These are phyloP conservation scores for Prunus persica DNA, from an alignment of 306 rosid species.

Conservation along the genomic window DNA sequence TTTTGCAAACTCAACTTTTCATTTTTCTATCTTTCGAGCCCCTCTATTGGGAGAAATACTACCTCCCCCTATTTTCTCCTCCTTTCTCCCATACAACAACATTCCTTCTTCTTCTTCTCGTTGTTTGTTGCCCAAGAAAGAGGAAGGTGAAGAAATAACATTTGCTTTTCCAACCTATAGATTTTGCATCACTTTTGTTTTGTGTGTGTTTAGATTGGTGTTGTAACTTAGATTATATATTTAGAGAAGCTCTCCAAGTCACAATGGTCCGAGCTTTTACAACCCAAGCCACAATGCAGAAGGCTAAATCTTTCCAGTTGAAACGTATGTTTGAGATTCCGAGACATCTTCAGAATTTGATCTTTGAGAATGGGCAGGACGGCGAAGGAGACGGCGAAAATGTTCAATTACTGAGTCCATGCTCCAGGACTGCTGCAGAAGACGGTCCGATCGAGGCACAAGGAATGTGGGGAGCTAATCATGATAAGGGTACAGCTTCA, in stretches of 20 bases:
- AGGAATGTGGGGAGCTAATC: constrained; percentile 14
- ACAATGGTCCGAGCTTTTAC: constrained; percentile 68
- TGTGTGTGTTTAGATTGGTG: constrained; percentile 17
- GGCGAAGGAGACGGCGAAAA: constrained; percentile 19
- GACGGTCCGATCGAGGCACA: constrained; percentile 15
- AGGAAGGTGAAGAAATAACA: neutral
- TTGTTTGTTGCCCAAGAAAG: constrained; percentile 20
- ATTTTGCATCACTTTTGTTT: neutral
- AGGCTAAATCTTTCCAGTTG: constrained; percentile 65
- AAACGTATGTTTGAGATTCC: constrained; percentile 62
- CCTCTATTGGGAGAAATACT: constrained; percentile 26
- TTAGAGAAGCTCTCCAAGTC: constrained; percentile 8
- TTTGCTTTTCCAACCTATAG: neutral
- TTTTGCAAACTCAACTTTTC: constrained; percentile 3
- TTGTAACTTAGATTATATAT: constrained; percentile 16
- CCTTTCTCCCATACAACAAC: constrained; percentile 24
- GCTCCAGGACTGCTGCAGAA: constrained; percentile 11
- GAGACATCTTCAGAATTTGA: constrained; percentile 46
- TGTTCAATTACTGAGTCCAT: constrained; percentile 27
- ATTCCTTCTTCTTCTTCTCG: neutral
- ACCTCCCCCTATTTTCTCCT: constrained; percentile 3
- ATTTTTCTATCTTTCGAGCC: constrained; percentile 13
- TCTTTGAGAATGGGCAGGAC: constrained; percentile 41
- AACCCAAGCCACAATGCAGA: constrained; percentile 49
- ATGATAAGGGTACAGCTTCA: constrained; percentile 18